Evolutionary conservation across 2,329 filamentous ascomycete genomes (phyloP).

Genomic region (Sarocladium strictum): DNA sequence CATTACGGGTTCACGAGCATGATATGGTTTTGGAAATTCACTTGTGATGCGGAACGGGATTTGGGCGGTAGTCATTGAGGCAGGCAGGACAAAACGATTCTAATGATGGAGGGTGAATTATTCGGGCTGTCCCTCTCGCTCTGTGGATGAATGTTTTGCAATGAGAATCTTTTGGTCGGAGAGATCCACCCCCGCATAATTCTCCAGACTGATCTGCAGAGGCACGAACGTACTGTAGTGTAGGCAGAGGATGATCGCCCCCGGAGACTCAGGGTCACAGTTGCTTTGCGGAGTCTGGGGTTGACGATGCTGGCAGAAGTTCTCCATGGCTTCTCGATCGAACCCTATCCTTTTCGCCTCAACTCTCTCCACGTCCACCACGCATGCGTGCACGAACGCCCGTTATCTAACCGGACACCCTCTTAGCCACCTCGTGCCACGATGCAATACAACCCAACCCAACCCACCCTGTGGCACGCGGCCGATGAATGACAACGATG

Average conservation of each 20-base stretch:
- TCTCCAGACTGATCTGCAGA: not conserved
- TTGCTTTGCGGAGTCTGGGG: not conserved
- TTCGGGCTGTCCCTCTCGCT: not conserved
- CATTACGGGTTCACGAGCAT: not conserved
- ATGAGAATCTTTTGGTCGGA: not conserved
- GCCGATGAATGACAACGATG: too few species aligned
- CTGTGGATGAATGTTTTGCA: not conserved
- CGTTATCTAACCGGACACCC: too few species aligned
- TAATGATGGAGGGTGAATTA: not conserved
- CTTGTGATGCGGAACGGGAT: not conserved
- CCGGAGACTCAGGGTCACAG: not conserved
- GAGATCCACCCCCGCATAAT: conserved; percentile 1
- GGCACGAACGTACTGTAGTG: not conserved
- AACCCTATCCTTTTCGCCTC: not conserved
- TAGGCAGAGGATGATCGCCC: not conserved
- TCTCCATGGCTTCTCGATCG: not conserved
- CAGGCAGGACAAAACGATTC: not conserved
- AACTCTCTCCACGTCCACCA: not conserved
- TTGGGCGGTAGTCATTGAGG: too few species aligned
- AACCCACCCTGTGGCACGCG: too few species aligned
- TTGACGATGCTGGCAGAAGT: not conserved
- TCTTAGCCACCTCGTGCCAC: too few species aligned
- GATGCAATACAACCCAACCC: too few species aligned
- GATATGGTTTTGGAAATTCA: not conserved
- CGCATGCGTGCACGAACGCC: too few species aligned